These are phyloP conservation scores for Amanita polypyramis DNA, from an alignment of 768 basidiomycete species.

Conservation along the genomic window DNA sequence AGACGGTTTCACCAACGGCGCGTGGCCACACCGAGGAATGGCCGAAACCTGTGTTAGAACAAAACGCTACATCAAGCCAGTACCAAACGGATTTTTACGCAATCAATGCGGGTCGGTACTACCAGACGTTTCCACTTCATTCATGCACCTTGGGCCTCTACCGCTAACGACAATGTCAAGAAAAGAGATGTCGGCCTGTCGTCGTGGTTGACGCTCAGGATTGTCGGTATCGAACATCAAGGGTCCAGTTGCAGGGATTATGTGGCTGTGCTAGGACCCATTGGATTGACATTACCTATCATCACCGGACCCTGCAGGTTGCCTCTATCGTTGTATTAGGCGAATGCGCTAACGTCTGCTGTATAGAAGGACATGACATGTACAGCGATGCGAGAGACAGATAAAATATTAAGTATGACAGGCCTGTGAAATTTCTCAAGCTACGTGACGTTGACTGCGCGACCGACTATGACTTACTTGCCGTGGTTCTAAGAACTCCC, in stretches of 20 bases:
- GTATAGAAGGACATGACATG: no score
- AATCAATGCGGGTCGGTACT: background rate
- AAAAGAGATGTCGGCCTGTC: background rate
- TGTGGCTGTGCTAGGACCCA: slow-evolving; percentile 3
- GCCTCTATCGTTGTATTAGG: background rate
- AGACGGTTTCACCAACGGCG: no score
- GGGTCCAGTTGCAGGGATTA: slow-evolving; percentile 2
- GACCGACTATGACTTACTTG: no score
- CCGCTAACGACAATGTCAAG: background rate
- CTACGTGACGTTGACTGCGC: no score
- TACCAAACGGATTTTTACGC: background rate
- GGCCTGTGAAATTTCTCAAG: no score
- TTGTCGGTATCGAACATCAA: slow-evolving; percentile 3
- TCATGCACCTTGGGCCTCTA: background rate
- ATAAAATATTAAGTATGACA: no score
- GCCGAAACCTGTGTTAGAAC: background rate
- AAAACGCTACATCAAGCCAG: background rate
- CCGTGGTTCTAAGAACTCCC: no score
- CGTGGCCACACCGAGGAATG: background rate
- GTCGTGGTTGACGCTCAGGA: background rate
- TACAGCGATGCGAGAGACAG: no score
- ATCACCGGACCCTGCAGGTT: slow-evolving; percentile 3
- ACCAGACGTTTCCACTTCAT: background rate
- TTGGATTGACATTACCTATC: background rate
- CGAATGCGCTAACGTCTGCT: no score